A percentile compares a stretch with the other conserved stretches of the same genome.
Conservation (phyloP, 2,329 filamentous ascomycete species). For the Colletotrichum higginsianum region DNA sequence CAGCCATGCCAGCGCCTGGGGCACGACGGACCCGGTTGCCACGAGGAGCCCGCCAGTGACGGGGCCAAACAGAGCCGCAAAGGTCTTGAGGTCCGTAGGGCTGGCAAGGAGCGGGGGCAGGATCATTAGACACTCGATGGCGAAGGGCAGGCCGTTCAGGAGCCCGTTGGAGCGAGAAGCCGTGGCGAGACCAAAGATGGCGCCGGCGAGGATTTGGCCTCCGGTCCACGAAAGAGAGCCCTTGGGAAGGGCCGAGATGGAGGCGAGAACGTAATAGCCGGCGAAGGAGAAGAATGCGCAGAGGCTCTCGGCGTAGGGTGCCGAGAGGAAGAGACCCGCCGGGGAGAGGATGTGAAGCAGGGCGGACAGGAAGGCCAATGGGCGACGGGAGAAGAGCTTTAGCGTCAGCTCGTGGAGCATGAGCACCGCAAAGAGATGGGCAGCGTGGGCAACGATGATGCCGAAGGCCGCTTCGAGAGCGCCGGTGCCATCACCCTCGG, state of each 20-base stretch:
- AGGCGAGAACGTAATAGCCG: constrained; percentile 79
- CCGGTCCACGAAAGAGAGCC: constrained; percentile 57
- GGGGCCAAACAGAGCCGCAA: constrained; percentile 69
- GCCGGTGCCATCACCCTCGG: constrained; percentile 40
- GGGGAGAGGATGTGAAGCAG: constrained; percentile 87
- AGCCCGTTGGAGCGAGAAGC: constrained; percentile 89
- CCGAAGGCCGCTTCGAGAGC: constrained; percentile 67
- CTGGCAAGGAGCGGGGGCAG: constrained; percentile 57
- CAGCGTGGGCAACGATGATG: constrained; percentile 77
- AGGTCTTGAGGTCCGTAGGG: constrained; percentile 53
- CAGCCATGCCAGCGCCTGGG: constrained; percentile 82
- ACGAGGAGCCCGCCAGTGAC: constrained; percentile 78
- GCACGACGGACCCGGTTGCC: constrained; percentile 76
- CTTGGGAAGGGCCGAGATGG: constrained; percentile 58
- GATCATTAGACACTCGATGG: constrained; percentile 69
- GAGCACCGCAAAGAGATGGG: constrained; percentile 83
- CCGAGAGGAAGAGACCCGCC: constrained; percentile 89
- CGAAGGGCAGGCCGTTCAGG: constrained; percentile 83
- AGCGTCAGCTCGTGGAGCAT: constrained; percentile 78
- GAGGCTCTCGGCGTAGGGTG: constrained; percentile 85
- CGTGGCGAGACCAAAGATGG: constrained; percentile 80
- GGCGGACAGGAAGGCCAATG: constrained; percentile 78
- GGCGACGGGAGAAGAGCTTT: constrained; percentile 65
- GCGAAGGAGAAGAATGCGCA: constrained; percentile 84
- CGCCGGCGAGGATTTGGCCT: constrained; percentile 73